Evolutionary conservation across 345 rosid genomes (phyloP), one percentile per base, ranked within the genome.

Genomic region (Populus euphratica): DNA sequence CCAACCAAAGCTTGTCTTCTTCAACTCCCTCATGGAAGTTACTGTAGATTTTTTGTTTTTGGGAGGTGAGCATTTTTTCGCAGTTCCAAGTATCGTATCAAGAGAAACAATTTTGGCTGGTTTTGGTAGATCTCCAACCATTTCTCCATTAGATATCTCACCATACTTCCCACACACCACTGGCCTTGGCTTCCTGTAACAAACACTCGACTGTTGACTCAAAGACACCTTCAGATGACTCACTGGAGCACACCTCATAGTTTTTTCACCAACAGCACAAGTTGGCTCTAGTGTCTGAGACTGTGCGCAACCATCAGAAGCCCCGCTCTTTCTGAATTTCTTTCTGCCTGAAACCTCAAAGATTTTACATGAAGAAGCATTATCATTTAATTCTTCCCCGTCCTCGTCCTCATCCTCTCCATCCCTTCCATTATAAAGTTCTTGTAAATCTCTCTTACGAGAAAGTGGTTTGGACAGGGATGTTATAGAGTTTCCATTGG

Each of bases 91-190:
- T 79, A 87, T 63, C 71, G 43, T 81, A 69, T 84, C 84, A 50
- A 89, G 90, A 41, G 89, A 69, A 85, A 84, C 73, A 70, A 85
- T 77, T 82, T 89, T 89, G 44, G 66, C 78, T 27, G 82, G 82
- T 65, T 65, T 74, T 31, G 72, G 47, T 50, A 67, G 56, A 78
- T 84, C 79, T 25, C 31, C 80, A 72, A 35, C 73, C 73, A 74
- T 77, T 11, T 77, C 69, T 59, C 79, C 80, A 52, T 68, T 71
- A 72, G 70, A 76, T 79, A 87, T 80, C 75, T 87, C 89, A 74
- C 86, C 86, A 67, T 81, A 87, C 63, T 69, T 82, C 49, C 91
- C 91, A 76, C 70, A 87, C 54, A 84, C 89, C 9, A 87, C 74
- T 38, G 92, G 89, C 75, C 70, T 86, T 73, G 70, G 76, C 65